These are phyloP conservation scores for Ophioceras dolichostomum DNA, from an alignment of 2,329 filamentous ascomycete species.

Conservation along the genomic window DNA sequence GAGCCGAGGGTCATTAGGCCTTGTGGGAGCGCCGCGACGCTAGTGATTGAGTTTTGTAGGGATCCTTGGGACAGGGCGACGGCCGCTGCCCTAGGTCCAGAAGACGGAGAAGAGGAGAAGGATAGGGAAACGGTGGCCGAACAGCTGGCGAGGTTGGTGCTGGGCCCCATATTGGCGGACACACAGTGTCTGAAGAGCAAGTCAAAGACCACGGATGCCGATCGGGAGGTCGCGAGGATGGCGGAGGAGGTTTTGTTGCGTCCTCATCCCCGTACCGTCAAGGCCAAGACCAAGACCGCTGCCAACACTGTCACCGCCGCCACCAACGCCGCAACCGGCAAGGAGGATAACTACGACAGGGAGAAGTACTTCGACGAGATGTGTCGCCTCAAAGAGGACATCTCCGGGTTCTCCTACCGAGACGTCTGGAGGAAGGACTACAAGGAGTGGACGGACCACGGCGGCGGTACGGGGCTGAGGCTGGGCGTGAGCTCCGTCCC, in stretches of 20 bases:
- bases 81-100: conserved; percentile 23
- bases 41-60: conserved; percentile 50
- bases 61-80: conserved; percentile 42
- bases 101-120: conserved; percentile 15
- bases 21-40: conserved; percentile 60
- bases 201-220: conserved; percentile 52
- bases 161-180: conserved; percentile 64
- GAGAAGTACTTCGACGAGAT: conserved; percentile 47
- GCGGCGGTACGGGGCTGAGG: conserved; percentile 9
- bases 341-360: conserved; percentile 34
- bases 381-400: conserved; percentile 52
- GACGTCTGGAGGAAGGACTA: conserved; percentile 75
- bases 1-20: conserved; percentile 50
- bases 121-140: conserved; percentile 19
- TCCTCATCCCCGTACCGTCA: too few species aligned
- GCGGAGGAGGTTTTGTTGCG: too few species aligned
- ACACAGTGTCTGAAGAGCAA: conserved; percentile 51
- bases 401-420: conserved; percentile 44
- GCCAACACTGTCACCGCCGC: not conserved
- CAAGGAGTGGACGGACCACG: conserved; percentile 51
- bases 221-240: conserved; percentile 43
- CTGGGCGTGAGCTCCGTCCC: conserved; percentile 60
- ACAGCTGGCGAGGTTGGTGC: conserved; percentile 52
- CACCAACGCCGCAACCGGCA: not conserved
- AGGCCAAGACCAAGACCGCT: too few species aligned